phyloP scores from a whole-genome alignment of 164 flowering plant genomes.

The Euptelea pleiosperma region DNA sequence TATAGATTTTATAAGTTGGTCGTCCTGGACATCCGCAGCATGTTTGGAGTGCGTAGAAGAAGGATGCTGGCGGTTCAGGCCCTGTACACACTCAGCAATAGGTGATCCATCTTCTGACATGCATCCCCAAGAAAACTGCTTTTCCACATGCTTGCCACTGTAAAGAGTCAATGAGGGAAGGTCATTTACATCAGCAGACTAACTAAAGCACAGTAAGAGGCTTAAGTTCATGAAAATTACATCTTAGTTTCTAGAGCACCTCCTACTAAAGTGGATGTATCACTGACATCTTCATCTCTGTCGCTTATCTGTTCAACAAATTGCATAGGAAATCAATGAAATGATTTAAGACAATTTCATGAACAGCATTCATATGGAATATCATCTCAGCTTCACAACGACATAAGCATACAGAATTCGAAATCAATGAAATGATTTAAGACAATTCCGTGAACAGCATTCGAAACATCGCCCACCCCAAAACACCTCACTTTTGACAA shows the following conservation, averaged over 20 bases:
- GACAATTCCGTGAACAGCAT: background rate
- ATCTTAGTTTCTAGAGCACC: slow-evolving; percentile 13
- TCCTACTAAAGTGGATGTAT: slow-evolving; percentile 1
- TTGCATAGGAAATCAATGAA: background rate
- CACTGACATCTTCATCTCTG: background rate
- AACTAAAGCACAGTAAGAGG: slow-evolving; percentile 2
- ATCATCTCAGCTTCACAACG: too few species aligned
- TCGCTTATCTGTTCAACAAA: slow-evolving; percentile 11
- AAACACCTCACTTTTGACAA: too few species aligned
- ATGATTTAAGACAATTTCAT: background rate
- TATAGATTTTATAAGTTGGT: background rate
- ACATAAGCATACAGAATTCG: too few species aligned
- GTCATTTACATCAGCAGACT: background rate
- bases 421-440: background rate
- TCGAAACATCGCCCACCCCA: too few species aligned
- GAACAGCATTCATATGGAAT: too few species aligned
- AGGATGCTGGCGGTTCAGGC: background rate
- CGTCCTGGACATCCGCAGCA: slow-evolving; percentile 2
- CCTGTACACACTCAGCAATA: slow-evolving; percentile 7
- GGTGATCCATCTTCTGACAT: slow-evolving; percentile 7
- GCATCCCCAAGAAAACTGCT: background rate
- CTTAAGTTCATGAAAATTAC: slow-evolving; percentile 11
- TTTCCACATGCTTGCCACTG: slow-evolving; percentile 16
- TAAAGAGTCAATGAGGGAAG: slow-evolving; percentile 8
- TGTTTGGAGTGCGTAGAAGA: slow-evolving; percentile 6